Percentiles rank a stretch among this genome's conserved stretches.
Conservation (phyloP, 495 filamentous ascomycete species). For the Amorphotheca resinae region DNA sequence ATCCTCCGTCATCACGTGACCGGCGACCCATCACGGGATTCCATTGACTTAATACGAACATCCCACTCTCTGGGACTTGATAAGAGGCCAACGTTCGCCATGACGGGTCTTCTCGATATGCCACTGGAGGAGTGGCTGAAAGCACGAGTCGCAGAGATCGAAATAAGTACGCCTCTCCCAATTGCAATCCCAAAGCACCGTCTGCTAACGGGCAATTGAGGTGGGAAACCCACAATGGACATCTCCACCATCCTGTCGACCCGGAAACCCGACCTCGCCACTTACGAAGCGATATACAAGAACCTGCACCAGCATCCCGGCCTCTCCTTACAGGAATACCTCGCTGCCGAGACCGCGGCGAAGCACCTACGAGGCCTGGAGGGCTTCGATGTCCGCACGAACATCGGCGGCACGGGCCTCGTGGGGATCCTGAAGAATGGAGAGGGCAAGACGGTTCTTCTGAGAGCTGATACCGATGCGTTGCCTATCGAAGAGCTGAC, state of each 20-base stretch:
- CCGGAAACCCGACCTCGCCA: constrained; percentile 20
- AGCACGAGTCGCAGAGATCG: neutral
- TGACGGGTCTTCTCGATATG: neutral
- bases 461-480: constrained; percentile 51
- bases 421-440: constrained; percentile 46
- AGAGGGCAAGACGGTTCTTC: constrained; percentile 35
- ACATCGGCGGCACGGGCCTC: constrained; percentile 46
- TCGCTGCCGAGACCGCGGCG: constrained; percentile 30
- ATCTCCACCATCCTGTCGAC: constrained; percentile 15
- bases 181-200: neutral
- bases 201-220: neutral
- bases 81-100: too few species aligned
- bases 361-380: constrained; percentile 25
- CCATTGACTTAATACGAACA: too few species aligned
- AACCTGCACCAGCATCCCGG: constrained; percentile 38
- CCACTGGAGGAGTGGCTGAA: neutral
- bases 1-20: too few species aligned
- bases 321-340: constrained; percentile 35
- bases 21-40: too few species aligned
- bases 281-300: constrained; percentile 34
- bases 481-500: constrained; percentile 46
- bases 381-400: constrained; percentile 32
- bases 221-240: constrained; percentile 7
- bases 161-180: neutral
- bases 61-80: too few species aligned